phyloP scores from a whole-genome alignment of 495 filamentous ascomycete genomes.

The Penicillium taxi region DNA sequence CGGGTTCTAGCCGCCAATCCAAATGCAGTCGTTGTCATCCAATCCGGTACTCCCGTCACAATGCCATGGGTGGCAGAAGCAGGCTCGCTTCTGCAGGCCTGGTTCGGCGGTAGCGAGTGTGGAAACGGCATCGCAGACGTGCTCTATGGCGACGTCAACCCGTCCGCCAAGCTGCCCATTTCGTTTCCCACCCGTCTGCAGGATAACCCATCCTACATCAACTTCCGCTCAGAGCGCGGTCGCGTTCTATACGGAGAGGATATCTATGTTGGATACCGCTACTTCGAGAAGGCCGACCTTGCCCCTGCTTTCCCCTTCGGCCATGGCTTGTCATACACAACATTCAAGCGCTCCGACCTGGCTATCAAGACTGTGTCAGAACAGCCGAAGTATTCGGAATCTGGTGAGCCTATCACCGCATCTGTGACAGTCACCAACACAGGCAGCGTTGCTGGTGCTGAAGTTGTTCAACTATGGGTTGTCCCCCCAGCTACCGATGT shows the following conservation, averaged over 20 bases:
- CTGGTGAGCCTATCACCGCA: slow-evolving; percentile 48
- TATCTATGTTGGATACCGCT: slow-evolving; percentile 75
- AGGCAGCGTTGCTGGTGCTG: slow-evolving; percentile 55
- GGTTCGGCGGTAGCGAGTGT: slow-evolving; percentile 61
- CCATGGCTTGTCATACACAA: slow-evolving; percentile 76
- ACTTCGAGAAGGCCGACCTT: slow-evolving; percentile 65
- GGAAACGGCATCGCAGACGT: slow-evolving; percentile 58
- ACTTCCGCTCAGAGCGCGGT: slow-evolving; percentile 71
- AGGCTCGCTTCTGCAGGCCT: slow-evolving; percentile 64
- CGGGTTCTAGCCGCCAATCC: slow-evolving; percentile 65
- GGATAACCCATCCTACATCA: slow-evolving; percentile 69
- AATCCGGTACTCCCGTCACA: slow-evolving; percentile 74
- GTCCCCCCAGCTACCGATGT: slow-evolving; percentile 45
- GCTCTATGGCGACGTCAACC: slow-evolving; percentile 48
- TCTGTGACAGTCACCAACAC: slow-evolving; percentile 62
- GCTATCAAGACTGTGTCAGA: slow-evolving; percentile 33
- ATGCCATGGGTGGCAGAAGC: slow-evolving; percentile 74
- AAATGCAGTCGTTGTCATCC: slow-evolving; percentile 68
- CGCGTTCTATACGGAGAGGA: slow-evolving; percentile 73
- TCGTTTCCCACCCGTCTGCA: slow-evolving; percentile 60
- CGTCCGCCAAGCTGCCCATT: slow-evolving; percentile 48
- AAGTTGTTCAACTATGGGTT: slow-evolving; percentile 76
- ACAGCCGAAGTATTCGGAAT: slow-evolving; percentile 18
- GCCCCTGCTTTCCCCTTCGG: slow-evolving; percentile 71
- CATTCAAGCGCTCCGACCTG: slow-evolving; percentile 60